A percentile compares a stretch with the other conserved stretches of the same genome.
These are phyloP conservation scores for Fusarium poae DNA, from an alignment of 2,329 filamentous ascomycete genomes.

Conservation along the genomic window DNA sequence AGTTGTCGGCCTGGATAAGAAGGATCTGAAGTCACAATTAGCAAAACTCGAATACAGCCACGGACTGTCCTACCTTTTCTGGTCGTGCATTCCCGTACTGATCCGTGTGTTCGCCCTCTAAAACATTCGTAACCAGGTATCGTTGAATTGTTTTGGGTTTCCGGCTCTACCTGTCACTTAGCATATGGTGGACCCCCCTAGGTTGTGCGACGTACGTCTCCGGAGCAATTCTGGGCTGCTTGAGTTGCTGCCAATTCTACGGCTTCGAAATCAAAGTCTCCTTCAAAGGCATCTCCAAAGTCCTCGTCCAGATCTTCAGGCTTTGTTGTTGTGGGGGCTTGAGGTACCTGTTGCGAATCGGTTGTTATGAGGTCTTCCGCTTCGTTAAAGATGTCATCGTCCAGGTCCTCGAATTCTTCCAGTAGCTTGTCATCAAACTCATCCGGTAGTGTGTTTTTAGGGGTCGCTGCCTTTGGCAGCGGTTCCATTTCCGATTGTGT, in stretches of 20 bases:
- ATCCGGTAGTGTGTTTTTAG: constrained; percentile 48
- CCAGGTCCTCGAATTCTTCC: constrained; percentile 75
- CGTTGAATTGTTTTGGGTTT: constrained; percentile 84
- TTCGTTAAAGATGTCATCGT: constrained; percentile 70
- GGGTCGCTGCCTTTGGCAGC: constrained; percentile 1
- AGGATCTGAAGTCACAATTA: constrained; percentile 70
- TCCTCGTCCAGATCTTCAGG: constrained; percentile 49
- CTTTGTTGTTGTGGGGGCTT: constrained; percentile 17
- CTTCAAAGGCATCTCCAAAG: constrained; percentile 66
- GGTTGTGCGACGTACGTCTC: constrained; percentile 56
- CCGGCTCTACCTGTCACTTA: constrained; percentile 76
- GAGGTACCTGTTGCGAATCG: constrained; percentile 38
- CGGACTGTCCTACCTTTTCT: constrained; percentile 75
- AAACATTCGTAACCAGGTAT: constrained; percentile 82
- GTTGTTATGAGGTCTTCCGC: constrained; percentile 54
- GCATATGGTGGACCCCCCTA: constrained; percentile 57
- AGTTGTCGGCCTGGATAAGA: constrained; percentile 82
- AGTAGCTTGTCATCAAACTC: constrained; percentile 70
- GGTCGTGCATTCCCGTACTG: constrained; percentile 68
- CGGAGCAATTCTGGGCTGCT: constrained; percentile 59
- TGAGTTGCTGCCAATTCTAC: constrained; percentile 81
- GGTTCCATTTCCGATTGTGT: constrained; percentile 45
- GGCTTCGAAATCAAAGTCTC: constrained; percentile 83
- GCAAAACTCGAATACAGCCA: background rate
- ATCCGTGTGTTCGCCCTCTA: constrained; percentile 76